These are phyloP conservation scores for Parastagonospora avenae DNA, from an alignment of 2,329 filamentous ascomycete species.

Conservation along the genomic window DNA sequence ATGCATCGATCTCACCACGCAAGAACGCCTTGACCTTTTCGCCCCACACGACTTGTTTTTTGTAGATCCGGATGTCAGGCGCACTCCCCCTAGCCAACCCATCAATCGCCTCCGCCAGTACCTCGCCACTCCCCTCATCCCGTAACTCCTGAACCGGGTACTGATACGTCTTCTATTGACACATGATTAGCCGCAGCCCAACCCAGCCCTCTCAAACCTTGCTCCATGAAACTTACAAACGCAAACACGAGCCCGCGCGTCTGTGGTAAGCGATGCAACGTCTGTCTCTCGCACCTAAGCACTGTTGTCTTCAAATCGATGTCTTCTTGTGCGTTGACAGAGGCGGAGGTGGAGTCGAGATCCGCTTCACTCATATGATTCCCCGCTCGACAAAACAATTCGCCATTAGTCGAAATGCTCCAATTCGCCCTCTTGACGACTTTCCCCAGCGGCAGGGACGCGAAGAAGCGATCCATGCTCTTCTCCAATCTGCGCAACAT, in stretches of 20 bases:
- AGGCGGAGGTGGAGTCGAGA: conserved; percentile 13
- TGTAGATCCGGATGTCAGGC: conserved; percentile 64
- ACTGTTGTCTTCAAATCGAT: conserved; percentile 52
- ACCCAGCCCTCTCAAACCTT: neutral
- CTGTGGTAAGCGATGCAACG: conserved; percentile 62
- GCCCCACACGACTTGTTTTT: conserved; percentile 62
- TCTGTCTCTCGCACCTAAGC: conserved; percentile 65
- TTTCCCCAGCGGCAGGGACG: conserved; percentile 57
- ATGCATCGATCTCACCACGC: conserved; percentile 28
- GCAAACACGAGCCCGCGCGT: conserved; percentile 63
- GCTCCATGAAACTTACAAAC: conserved; percentile 40
- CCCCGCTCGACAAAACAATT: conserved; percentile 49
- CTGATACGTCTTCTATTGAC: conserved; percentile 56
- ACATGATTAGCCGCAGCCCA: neutral
- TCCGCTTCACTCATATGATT: conserved; percentile 48
- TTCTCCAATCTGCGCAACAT: conserved; percentile 52
- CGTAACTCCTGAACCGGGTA: conserved; percentile 62
- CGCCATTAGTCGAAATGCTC: conserved; percentile 51
- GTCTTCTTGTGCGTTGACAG: no score
- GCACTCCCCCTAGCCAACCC: conserved; percentile 62
- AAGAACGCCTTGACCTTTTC: conserved; percentile 60
- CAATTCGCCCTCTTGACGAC: conserved; percentile 63
- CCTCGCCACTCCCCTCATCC: conserved; percentile 60
- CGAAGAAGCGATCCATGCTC: conserved; percentile 68
- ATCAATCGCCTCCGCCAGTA: conserved; percentile 63